Conservation (phyloP, 2,329 filamentous ascomycete genomes). For the Ceratocystis variospora region DNA sequence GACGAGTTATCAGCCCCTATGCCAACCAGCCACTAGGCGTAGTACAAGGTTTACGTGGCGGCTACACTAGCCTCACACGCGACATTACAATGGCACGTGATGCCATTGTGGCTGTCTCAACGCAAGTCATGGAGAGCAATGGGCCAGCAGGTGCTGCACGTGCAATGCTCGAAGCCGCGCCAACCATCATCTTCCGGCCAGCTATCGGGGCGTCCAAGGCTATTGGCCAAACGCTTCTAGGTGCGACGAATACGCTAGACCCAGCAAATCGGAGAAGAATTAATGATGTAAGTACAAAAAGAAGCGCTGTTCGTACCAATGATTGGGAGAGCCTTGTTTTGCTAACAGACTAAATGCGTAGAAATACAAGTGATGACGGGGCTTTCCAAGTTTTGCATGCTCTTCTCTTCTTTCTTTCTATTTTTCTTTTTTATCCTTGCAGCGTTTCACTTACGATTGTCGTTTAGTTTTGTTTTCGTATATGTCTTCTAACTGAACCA, state of each 20-base stretch:
- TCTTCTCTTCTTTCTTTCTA: not conserved
- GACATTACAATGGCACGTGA: constrained; percentile 80
- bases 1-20: constrained; percentile 77
- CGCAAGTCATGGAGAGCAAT: constrained; percentile 75
- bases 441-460: not conserved
- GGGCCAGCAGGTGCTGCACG: constrained; percentile 67
- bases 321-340: not conserved
- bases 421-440: not conserved
- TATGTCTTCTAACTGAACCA: constrained; percentile 10
- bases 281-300: constrained; percentile 69
- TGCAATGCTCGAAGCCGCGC: constrained; percentile 66
- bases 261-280: constrained; percentile 64
- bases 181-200: constrained; percentile 84
- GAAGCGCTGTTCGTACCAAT: no score
- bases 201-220: constrained; percentile 83
- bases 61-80: constrained; percentile 66
- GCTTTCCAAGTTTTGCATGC: not conserved
- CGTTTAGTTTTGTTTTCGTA: not conserved
- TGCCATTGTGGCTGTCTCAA: constrained; percentile 87
- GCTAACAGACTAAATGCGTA: constrained; percentile 21
- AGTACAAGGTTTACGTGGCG: constrained; percentile 69
- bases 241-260: constrained; percentile 84
- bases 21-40: constrained; percentile 88
- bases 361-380: constrained; percentile 32
- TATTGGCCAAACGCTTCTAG: constrained; percentile 76